A percentile compares a stretch with the other conserved stretches of the same genome.
Conservation (phyloP, 495 filamentous ascomycete genomes). For the Podospora pseudocomata region DNA sequence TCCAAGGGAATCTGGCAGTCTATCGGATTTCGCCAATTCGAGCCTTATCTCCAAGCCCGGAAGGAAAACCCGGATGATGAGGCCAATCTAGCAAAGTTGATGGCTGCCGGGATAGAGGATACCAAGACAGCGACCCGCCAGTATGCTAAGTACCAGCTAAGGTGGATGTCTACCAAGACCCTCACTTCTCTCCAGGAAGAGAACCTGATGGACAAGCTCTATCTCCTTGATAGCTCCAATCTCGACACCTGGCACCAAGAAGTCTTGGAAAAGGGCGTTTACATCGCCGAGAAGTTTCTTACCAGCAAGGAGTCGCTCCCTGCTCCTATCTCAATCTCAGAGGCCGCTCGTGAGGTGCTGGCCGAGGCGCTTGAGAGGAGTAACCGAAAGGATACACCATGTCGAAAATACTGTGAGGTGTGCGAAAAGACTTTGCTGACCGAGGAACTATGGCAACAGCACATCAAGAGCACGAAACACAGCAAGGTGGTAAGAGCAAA, state of each 20-base stretch:
- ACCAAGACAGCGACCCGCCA: slow-evolving; percentile 79
- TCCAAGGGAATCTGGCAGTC: slow-evolving; percentile 89
- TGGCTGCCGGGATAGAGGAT: slow-evolving; percentile 39
- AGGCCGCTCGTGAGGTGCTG: slow-evolving; percentile 53
- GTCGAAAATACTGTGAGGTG: slow-evolving; percentile 62
- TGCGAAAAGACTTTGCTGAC: slow-evolving; percentile 67
- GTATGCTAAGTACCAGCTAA: slow-evolving; percentile 77
- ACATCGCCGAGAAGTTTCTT: slow-evolving; percentile 60
- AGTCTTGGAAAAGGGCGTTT: slow-evolving; percentile 61
- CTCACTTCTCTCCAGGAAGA: slow-evolving; percentile 57
- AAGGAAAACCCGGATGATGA: slow-evolving; percentile 32
- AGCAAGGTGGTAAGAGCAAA: slow-evolving; percentile 22
- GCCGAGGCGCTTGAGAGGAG: slow-evolving; percentile 51
- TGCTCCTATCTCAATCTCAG: slow-evolving; percentile 58
- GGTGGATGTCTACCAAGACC: slow-evolving; percentile 84
- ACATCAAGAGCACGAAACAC: slow-evolving; percentile 67
- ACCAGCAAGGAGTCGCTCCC: slow-evolving; percentile 49
- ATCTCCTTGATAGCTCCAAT: slow-evolving; percentile 72
- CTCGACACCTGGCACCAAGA: slow-evolving; percentile 50
- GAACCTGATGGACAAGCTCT: slow-evolving; percentile 54
- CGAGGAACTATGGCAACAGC: slow-evolving; percentile 70
- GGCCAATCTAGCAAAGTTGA: slow-evolving; percentile 35
- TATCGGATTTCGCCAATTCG: slow-evolving; percentile 91
- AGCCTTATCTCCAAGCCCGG: slow-evolving; percentile 60
- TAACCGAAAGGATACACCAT: slow-evolving; percentile 42